phyloP scores from a whole-genome alignment of 345 rosid species.

The Arabidopsis arenosa region DNA sequence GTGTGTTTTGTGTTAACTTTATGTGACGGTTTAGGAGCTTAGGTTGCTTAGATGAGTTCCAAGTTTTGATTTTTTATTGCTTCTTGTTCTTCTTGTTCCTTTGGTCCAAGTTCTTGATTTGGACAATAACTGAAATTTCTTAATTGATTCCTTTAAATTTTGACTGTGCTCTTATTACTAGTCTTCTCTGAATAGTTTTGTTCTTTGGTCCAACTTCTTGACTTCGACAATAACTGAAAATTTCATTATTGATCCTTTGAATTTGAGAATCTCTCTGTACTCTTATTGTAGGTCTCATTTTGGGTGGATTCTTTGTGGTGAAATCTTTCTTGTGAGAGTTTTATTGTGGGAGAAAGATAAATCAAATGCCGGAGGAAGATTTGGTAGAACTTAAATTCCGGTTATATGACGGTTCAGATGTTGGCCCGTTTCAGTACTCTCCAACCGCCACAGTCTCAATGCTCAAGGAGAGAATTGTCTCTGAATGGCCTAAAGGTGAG shows the following conservation, averaged over 20 bases:
- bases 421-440: slow-evolving; percentile 86
- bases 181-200: neutral
- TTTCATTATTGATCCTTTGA: neutral
- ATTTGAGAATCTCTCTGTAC: slow-evolving; percentile 16
- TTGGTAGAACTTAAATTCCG: slow-evolving; percentile 85
- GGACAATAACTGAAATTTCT: neutral
- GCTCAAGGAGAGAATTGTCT: slow-evolving; percentile 80
- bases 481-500: slow-evolving; percentile 92
- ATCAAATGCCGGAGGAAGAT: slow-evolving; percentile 83
- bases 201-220: slow-evolving; percentile 18
- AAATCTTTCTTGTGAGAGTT: slow-evolving; percentile 19
- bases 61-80: slow-evolving; percentile 14
- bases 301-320: slow-evolving; percentile 16
- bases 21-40: slow-evolving; percentile 1
- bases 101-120: slow-evolving; percentile 23
- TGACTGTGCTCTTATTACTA: slow-evolving; percentile 1
- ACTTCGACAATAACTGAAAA: neutral
- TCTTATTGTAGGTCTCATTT: slow-evolving; percentile 21
- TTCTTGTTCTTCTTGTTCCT: neutral
- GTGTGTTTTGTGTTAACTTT: slow-evolving; percentile 3
- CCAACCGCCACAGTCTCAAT: slow-evolving; percentile 74
- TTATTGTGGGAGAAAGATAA: slow-evolving; percentile 36
- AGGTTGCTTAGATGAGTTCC: neutral
- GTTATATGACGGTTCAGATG: slow-evolving; percentile 88
- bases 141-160: neutral